Percentiles rank a stretch among this genome's conserved stretches.
Conservation (phyloP, 495 filamentous ascomycete genomes). For the Aspergillus asperescens region DNA sequence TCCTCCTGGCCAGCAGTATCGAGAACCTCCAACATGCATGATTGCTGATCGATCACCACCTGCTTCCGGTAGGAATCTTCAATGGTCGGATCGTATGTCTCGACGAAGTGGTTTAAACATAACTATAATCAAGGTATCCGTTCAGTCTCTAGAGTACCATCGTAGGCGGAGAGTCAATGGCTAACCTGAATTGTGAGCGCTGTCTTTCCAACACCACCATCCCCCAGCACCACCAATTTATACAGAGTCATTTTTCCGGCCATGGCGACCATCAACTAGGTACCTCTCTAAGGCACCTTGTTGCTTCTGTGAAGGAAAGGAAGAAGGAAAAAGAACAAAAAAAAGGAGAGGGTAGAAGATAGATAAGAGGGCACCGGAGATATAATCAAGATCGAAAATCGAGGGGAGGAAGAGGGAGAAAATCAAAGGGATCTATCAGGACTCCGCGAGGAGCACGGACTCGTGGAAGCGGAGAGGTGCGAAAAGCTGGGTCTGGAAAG, state of each 20-base stretch:
- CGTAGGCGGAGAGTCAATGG: slow-evolving; percentile 16
- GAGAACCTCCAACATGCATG: slow-evolving; percentile 97
- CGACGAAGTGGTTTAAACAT: slow-evolving; percentile 74
- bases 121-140: slow-evolving; percentile 40
- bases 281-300: slow-evolving; percentile 9
- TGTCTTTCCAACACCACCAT: slow-evolving; percentile 93
- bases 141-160: neutral
- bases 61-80: slow-evolving; percentile 98
- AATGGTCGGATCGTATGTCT: slow-evolving; percentile 94
- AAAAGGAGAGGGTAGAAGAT: slow-evolving; percentile 4
- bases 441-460: slow-evolving; percentile 24
- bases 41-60: slow-evolving; percentile 92
- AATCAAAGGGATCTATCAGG: slow-evolving; percentile 20
- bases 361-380: slow-evolving; percentile 9
- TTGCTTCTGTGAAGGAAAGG: slow-evolving; percentile 9
- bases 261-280: slow-evolving; percentile 40
- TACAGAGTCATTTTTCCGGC: slow-evolving; percentile 91
- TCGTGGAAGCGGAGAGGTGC: slow-evolving; percentile 24
- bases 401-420: slow-evolving; percentile 12
- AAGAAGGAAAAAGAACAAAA: slow-evolving; percentile 13
- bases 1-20: slow-evolving; percentile 99
- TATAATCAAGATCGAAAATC: slow-evolving; percentile 5
- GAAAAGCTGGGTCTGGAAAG: slow-evolving; percentile 20
- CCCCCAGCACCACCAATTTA: slow-evolving; percentile 96
- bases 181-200: slow-evolving; percentile 94